phyloP scores from a whole-genome alignment of 306 rosid species.

The Canavalia ensiformis region DNA sequence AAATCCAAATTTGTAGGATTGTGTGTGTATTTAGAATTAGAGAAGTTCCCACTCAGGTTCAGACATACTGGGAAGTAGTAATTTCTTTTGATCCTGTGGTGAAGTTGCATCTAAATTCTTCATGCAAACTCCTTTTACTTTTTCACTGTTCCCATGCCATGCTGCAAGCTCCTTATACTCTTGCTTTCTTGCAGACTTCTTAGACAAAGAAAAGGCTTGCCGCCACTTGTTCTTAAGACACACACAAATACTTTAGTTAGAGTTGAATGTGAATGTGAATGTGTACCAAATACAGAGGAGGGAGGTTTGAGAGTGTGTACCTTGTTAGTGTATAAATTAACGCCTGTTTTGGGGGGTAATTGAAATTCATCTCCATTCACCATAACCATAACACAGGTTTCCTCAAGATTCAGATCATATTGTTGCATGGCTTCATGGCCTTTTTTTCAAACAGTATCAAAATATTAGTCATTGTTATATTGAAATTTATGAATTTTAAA shows the following conservation, averaged over 20 bases:
- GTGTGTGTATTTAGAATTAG: constrained; percentile 45
- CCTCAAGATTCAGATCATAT: constrained; percentile 61
- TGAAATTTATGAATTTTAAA: constrained; percentile 39
- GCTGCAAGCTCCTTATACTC: constrained; percentile 86
- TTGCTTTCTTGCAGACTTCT: constrained; percentile 76
- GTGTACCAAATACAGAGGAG: not conserved
- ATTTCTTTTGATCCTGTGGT: constrained; percentile 44
- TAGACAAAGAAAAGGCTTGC: constrained; percentile 63
- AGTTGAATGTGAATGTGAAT: not conserved
- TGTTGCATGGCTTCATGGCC: constrained; percentile 47
- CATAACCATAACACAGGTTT: constrained; percentile 78
- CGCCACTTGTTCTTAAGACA: constrained; percentile 65
- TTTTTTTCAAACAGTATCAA: constrained; percentile 39
- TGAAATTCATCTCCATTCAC: constrained; percentile 67
- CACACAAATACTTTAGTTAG: constrained; percentile 13
- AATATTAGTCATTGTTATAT: constrained; percentile 34
- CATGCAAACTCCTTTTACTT: constrained; percentile 23
- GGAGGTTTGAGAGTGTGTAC: constrained; percentile 46
- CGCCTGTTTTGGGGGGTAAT: constrained; percentile 49
- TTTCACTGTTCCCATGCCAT: constrained; percentile 55
- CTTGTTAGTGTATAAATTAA: constrained; percentile 64
- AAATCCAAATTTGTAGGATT: constrained; percentile 33
- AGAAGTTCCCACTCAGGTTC: constrained; percentile 94
- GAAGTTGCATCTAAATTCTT: constrained; percentile 44
- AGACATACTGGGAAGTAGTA: constrained; percentile 40